Base-by-base conservation (phyloP, 176 grass and related monocot species). In the Aechmea fasciata region DNA sequence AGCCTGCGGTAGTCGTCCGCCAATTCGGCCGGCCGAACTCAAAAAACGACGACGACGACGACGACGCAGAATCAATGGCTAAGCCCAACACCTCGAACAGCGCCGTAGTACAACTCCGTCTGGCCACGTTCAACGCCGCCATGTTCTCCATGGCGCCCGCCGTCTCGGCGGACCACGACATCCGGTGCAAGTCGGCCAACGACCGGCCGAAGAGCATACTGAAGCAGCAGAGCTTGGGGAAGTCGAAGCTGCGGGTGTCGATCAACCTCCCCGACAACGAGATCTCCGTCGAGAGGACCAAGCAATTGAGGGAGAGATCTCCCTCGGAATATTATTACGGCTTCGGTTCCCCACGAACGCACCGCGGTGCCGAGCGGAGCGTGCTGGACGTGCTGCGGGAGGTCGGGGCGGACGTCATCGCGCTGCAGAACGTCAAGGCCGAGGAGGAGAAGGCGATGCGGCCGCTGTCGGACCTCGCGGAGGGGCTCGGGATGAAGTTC, bases 251-350 rank as follows among this genome's bases (percentile, higher is more conserved):
- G 14, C 83, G 95, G 33, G 95, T 99, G 63, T 99, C 87, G 19
- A 94, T 99, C 77, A 94, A 99, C 82, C 55, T 99, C 15, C 90
- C 91, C 25, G 90, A 99, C 73, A 99, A 99, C 57, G 95, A 99
- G 80, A 99, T 99, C 69, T 99, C 95, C 4, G 76, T 79, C 14
- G 86, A 87, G 79, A 66, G 86, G 65, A 82, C 82, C 62, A 52
- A 53, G 10, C 73, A 70, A 51, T 73, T 15, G 75, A 73, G 83
- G 49, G 84, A 54, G 15, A 81, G 71, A 48, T 77, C 72, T 49
- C 69, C 73, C 19, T 0, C 68, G 2, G n/a, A 26, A 26, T 26
- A 23, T 24, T 0, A 66, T 24, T 0, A 66, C 57, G 17, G 24
- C 17, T 13, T 67, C 11, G 6, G 69, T 28, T 9, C 12, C 1